Evolutionary conservation across 352 stramenopile genomes (phyloP), one percentile per base, ranked within the genome.

Genomic region (Blastocystis sp.): DNA sequence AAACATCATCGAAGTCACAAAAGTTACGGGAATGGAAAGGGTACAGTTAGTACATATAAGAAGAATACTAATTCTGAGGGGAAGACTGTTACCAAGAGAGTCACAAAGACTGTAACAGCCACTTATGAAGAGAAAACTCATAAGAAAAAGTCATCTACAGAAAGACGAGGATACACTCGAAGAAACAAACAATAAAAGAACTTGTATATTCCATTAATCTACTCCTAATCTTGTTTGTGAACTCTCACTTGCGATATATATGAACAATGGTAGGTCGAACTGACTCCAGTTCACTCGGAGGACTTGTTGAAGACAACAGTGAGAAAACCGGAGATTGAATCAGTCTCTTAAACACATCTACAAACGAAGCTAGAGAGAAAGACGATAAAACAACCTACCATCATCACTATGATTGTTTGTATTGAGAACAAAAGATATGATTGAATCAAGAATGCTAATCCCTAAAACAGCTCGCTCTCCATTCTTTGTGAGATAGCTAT

Each of bases 141-240:
- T n/a, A n/a, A n/a, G n/a, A n/a, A n/a, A n/a, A n/a, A n/a, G n/a
- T n/a, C n/a, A n/a, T n/a, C n/a, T n/a, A n/a, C n/a, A n/a, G 40
- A 33, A 62, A 62, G 3, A 62, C 56, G 19, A 33, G 6, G 56
- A 62, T 62, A 62, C 13, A 15, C 19, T 58, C 51, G 22, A 62
- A 62, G 19, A 62, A 62, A 48, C 40, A 48, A 48, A 48, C 40
- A 48, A n/a, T n/a, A n/a, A 9, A 48, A 9, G 40, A 48, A 48
- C 40, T 35, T 0, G 73, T 84, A 30, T 69, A 66, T 84, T 84
- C 42, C 73, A 84, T 66, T 0, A 84, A 40, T 66, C 73, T 84
- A 66, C 0, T 33, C 24, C 40, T 42, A 22, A 69, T 22, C 1
- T 30, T n/a, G 17, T 48, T 84, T 1, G 9, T 48, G 1, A 42